A percentile compares a stretch with the other conserved stretches of the same genome.
phyloP scores from a whole-genome alignment of 768 basidiomycete species.

The Mycena filopes region DNA sequence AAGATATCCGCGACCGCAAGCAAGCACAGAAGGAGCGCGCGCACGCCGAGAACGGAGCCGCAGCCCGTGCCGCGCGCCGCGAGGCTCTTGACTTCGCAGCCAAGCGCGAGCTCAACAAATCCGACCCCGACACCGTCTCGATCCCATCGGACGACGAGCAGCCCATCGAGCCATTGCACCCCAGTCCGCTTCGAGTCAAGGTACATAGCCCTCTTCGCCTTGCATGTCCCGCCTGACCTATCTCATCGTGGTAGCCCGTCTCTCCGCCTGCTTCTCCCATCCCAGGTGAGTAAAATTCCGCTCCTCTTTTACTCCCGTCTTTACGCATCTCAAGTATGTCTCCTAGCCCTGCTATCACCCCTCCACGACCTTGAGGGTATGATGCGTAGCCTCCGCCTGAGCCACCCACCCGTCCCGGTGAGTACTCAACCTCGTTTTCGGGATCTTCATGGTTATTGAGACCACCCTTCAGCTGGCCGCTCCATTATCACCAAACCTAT shows the following conservation, averaged over 20 bases:
- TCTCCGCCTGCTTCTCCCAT: background rate
- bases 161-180: background rate
- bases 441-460: background rate
- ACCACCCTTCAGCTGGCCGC: background rate
- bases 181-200: too few relatives aligned
- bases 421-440: background rate
- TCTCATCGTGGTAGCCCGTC: too few relatives aligned
- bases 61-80: background rate
- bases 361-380: background rate
- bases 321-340: background rate
- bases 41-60: background rate
- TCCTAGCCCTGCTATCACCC: background rate
- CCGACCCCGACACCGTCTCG: background rate
- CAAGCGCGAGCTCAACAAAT: too few relatives aligned
- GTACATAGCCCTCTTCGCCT: too few relatives aligned
- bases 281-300: background rate
- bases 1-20: constrained; percentile 1
- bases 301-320: background rate
- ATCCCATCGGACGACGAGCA: constrained; percentile 7
- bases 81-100: background rate
- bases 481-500: background rate
- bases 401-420: background rate
- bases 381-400: background rate
- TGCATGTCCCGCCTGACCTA: too few relatives aligned
- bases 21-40: background rate